Percentiles rank a stretch among this genome's conserved stretches.
Evolutionary conservation across 192 early-diverging fungal species (phyloP).

Genomic region (Dissophora globulifera): DNA sequence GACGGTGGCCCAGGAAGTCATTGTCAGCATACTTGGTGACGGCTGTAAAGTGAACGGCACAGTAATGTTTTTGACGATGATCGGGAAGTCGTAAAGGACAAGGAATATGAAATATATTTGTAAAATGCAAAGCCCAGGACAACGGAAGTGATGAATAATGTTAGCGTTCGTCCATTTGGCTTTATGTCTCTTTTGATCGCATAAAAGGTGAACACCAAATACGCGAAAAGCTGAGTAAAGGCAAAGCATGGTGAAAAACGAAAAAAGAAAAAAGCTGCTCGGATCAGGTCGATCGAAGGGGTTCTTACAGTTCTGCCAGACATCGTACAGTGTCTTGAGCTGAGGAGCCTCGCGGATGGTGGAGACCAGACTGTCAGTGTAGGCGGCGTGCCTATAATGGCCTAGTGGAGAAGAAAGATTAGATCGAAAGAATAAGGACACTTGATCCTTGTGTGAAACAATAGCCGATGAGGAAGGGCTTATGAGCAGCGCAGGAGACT

Average conservation of each 20-base stretch:
- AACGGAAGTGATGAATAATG: too few species aligned
- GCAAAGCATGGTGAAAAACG: background rate
- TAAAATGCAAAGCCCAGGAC: too few species aligned
- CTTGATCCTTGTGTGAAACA: too few species aligned
- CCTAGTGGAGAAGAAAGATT: conserved; percentile 41
- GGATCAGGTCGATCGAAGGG: background rate
- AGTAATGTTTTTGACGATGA: too few species aligned
- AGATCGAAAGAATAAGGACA: too few species aligned
- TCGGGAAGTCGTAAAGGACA: too few species aligned
- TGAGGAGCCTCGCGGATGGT: conserved; percentile 57
- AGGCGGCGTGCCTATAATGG: conserved; percentile 57
- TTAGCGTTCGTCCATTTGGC: background rate
- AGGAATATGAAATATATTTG: too few species aligned
- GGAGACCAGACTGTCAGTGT: conserved; percentile 42
- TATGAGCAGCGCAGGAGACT: background rate
- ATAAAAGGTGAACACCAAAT: too few species aligned
- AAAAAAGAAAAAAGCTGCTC: too few species aligned
- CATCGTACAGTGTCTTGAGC: conserved; percentile 60
- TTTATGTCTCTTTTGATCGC: background rate
- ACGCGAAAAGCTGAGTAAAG: too few species aligned
- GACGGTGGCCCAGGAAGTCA: conserved; percentile 74
- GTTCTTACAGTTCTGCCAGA: conserved; percentile 58
- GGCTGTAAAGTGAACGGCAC: too few species aligned
- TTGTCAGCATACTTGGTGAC: conserved; percentile 62
- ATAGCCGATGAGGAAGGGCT: background rate